A percentile compares a stretch with the other conserved stretches of the same genome.
Evolutionary conservation across 2,329 filamentous ascomycete genomes (phyloP).

Genomic region (Neophaeococcomyces aloes): DNA sequence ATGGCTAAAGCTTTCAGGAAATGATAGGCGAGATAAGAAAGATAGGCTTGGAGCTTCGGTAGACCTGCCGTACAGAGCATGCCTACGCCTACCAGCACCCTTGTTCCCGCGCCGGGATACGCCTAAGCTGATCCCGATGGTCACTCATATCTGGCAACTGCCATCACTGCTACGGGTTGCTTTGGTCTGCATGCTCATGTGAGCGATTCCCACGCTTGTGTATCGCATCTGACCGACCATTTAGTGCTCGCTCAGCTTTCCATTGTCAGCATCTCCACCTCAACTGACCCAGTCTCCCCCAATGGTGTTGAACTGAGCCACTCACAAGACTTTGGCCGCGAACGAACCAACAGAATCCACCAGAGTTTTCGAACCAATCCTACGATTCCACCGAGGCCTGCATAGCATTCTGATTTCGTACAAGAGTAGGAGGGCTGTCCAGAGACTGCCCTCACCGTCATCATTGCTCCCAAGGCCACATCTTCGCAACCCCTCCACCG

Average conservation of each 20-base stretch:
- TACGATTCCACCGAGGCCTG: slow-evolving; percentile 9
- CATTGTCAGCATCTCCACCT: slow-evolving; percentile 4
- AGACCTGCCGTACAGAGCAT: not conserved
- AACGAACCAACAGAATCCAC: not conserved
- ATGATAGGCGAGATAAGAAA: too few relatives aligned
- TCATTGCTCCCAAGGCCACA: slow-evolving; percentile 64
- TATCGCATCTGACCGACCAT: slow-evolving; percentile 1
- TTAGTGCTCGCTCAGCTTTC: not conserved
- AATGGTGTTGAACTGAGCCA: slow-evolving; percentile 2
- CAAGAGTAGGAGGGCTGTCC: slow-evolving; percentile 50
- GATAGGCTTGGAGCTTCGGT: not conserved
- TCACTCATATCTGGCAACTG: not conserved
- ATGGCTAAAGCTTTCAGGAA: too few relatives aligned
- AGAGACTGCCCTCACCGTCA: slow-evolving; percentile 68
- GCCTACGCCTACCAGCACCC: not conserved
- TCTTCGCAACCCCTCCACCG: slow-evolving; percentile 21
- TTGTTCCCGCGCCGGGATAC: not conserved
- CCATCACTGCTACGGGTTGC: too few relatives aligned
- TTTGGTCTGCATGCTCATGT: not conserved
- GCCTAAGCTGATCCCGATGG: not conserved
- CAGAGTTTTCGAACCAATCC: not conserved
- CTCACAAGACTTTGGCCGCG: slow-evolving; percentile 4
- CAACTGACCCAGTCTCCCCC: not conserved
- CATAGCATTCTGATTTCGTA: slow-evolving; percentile 2
- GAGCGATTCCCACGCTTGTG: slow-evolving; percentile 1